phyloP scores from a whole-genome alignment of 306 rosid species.

The Leucaena leucocephala region DNA sequence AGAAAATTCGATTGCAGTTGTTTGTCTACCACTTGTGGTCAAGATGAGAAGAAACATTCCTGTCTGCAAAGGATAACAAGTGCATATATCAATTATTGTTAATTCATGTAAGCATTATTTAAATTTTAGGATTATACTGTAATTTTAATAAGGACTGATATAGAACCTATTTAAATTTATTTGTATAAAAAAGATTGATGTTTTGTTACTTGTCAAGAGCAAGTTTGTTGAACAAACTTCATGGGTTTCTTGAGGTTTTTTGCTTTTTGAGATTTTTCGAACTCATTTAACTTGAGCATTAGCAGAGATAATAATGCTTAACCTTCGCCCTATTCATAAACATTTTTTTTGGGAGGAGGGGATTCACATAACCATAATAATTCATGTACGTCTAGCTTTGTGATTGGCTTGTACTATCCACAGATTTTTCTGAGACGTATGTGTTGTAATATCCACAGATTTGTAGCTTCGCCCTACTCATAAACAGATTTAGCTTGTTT shows the following conservation, averaged over 20 bases:
- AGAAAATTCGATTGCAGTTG: too few relatives aligned
- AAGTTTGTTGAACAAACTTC: constrained; percentile 4
- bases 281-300: too few relatives aligned
- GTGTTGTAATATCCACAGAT: too few relatives aligned
- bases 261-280: too few relatives aligned
- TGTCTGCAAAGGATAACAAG: not conserved
- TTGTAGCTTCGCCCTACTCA: too few relatives aligned
- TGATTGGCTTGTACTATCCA: not conserved
- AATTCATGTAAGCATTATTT: too few relatives aligned
- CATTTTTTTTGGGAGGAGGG: not conserved
- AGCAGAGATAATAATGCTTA: not conserved
- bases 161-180: too few relatives aligned
- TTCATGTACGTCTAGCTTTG: not conserved
- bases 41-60: not conserved
- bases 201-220: constrained; percentile 4
- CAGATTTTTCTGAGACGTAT: not conserved
- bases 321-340: constrained; percentile 18
- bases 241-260: not conserved
- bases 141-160: too few relatives aligned
- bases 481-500: too few relatives aligned
- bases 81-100: not conserved
- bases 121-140: too few relatives aligned
- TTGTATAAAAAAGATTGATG: too few relatives aligned
- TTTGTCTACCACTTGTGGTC: constrained; percentile 15
- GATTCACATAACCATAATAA: not conserved